A percentile compares a stretch with the other conserved stretches of the same genome.
Evolutionary conservation across 2,329 filamentous ascomycete genomes (phyloP).

Genomic region (Arthrocladium fulminans): DNA sequence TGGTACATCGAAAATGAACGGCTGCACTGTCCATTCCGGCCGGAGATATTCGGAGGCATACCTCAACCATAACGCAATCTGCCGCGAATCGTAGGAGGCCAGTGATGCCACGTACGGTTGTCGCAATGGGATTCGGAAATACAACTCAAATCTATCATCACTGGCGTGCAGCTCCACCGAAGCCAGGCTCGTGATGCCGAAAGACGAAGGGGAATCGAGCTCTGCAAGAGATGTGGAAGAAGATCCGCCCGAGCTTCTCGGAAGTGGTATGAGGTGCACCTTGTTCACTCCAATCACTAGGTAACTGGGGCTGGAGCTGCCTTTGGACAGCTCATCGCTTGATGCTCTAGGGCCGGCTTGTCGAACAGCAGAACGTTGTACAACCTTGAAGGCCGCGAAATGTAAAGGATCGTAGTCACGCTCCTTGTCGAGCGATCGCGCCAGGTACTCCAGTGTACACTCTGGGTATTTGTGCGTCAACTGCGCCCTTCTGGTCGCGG

Average conservation of each 20-base stretch:
- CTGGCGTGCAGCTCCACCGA: slow-evolving; percentile 50
- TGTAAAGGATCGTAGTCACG: slow-evolving; percentile 59
- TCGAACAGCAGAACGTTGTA: slow-evolving; percentile 53
- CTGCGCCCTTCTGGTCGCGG: slow-evolving; percentile 35
- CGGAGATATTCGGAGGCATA: slow-evolving; percentile 55
- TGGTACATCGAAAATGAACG: slow-evolving; percentile 55
- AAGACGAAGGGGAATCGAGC: slow-evolving; percentile 44
- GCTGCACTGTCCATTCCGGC: slow-evolving; percentile 56
- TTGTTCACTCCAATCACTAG: slow-evolving; percentile 62
- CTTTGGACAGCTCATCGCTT: slow-evolving; percentile 57
- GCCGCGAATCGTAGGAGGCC: slow-evolving; percentile 54
- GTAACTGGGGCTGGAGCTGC: slow-evolving; percentile 57
- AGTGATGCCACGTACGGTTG: slow-evolving; percentile 49
- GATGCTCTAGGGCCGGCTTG: slow-evolving; percentile 45
- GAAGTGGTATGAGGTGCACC: slow-evolving; percentile 58
- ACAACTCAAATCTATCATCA: slow-evolving; percentile 59
- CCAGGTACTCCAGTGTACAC: slow-evolving; percentile 54
- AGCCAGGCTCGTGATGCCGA: slow-evolving; percentile 56
- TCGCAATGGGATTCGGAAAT: slow-evolving; percentile 52
- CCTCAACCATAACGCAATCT: slow-evolving; percentile 55
- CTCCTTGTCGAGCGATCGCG: slow-evolving; percentile 54
- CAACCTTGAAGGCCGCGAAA: slow-evolving; percentile 61
- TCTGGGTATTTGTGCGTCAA: slow-evolving; percentile 47
- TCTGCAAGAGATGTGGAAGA: slow-evolving; percentile 47
- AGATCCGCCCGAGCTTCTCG: slow-evolving; percentile 47